These are phyloP conservation scores for Malus asiatica DNA, from an alignment of 306 rosid species.

Conservation along the genomic window DNA sequence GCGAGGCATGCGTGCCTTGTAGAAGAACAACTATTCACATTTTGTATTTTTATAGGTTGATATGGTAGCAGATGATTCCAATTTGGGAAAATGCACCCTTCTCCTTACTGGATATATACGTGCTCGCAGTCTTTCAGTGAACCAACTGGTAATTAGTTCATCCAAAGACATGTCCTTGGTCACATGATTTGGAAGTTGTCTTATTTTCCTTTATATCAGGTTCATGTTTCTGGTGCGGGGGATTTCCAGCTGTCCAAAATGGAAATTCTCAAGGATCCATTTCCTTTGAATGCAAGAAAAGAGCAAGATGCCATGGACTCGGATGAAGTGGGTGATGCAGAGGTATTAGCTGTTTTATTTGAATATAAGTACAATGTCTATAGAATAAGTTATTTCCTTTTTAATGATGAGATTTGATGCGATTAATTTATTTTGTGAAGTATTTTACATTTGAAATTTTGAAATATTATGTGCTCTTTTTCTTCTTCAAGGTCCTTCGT, in stretches of 20 bases:
- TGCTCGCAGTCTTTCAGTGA: constrained; percentile 64
- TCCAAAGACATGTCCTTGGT: constrained; percentile 19
- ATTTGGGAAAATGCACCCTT: constrained; percentile 53
- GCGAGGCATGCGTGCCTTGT: background rate
- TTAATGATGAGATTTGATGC: background rate
- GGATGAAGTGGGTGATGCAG: constrained; percentile 38
- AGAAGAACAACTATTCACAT: background rate
- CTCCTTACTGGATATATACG: constrained; percentile 77
- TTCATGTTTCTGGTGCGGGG: constrained; percentile 93
- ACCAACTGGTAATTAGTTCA: constrained; percentile 63
- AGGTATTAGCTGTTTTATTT: constrained; percentile 40
- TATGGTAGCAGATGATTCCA: constrained; percentile 31
- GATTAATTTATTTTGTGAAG: background rate
- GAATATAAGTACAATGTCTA: background rate
- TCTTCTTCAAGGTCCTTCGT: constrained; percentile 43
- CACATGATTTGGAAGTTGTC: constrained; percentile 10
- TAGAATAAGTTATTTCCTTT: background rate
- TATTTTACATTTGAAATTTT: background rate
- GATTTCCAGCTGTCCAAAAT: constrained; percentile 74
- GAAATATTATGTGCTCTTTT: background rate
- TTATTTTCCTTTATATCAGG: constrained; percentile 44
- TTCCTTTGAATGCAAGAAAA: constrained; percentile 63
- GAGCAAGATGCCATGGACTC: constrained; percentile 68
- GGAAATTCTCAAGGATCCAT: constrained; percentile 77
- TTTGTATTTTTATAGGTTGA: constrained; percentile 48